A percentile compares a stretch with the other conserved stretches of the same genome.
These are phyloP conservation scores for Ceratobasidium sp. DNA, from an alignment of 1,284 basidiomycete species.

Conservation along the genomic window DNA sequence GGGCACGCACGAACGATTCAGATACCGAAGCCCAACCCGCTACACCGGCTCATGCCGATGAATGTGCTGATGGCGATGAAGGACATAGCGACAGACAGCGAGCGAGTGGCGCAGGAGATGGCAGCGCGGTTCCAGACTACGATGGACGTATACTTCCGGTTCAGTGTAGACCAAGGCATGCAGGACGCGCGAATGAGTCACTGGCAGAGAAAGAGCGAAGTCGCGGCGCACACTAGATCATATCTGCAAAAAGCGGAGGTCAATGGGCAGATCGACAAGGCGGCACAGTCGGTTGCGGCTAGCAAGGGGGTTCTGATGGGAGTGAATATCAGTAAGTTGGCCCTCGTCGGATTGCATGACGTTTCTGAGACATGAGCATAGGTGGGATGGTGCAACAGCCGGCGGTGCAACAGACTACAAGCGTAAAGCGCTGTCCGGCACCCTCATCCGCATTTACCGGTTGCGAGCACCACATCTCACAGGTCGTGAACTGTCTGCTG, in stretches of 20 bases:
- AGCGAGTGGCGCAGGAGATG: constrained; percentile 1
- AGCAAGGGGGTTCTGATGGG: neutral
- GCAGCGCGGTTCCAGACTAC: no score
- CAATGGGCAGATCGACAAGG: neutral
- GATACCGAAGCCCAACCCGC: neutral
- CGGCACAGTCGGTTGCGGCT: neutral
- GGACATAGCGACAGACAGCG: neutral
- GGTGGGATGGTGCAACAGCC: no score
- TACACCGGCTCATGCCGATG: no score
- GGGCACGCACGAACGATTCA: neutral
- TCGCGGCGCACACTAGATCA: neutral
- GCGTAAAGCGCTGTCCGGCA: no score
- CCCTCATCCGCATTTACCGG: no score
- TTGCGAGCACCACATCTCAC: neutral
- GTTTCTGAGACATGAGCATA: no score
- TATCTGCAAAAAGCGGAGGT: neutral
- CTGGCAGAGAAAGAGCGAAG: neutral
- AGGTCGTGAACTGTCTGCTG: neutral
- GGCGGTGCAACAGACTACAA: no score
- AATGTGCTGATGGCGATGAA: neutral
- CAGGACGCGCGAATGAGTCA: neutral
- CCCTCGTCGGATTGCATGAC: no score
- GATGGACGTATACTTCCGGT: no score
- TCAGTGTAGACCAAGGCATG: neutral
- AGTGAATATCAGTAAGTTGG: neutral